Evolutionary conservation across 352 stramenopile species (phyloP).

Genomic region (Pythium rishiriense): DNA sequence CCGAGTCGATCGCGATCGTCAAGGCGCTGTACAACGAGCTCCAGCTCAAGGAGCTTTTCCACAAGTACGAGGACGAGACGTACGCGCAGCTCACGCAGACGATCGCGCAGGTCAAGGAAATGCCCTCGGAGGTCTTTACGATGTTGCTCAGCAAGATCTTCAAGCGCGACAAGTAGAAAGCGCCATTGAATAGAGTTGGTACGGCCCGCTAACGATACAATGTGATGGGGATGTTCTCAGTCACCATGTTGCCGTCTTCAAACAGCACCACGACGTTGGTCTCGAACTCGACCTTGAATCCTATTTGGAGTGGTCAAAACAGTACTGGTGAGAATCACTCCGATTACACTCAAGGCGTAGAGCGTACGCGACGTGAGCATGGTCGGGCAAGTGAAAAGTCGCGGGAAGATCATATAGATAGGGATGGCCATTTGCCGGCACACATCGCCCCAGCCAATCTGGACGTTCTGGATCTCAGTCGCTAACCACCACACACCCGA

Average conservation of each 20-base stretch:
- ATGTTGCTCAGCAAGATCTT: slow-evolving; percentile 96
- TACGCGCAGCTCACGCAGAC: slow-evolving; percentile 81
- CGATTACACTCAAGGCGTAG: not conserved
- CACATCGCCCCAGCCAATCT: slow-evolving; percentile 92
- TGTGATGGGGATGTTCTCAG: slow-evolving; percentile 87
- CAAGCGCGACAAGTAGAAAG: slow-evolving; percentile 93
- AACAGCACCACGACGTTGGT: slow-evolving; percentile 93
- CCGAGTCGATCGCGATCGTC: slow-evolving; percentile 81
- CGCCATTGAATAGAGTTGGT: not conserved
- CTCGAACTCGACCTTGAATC: slow-evolving; percentile 92
- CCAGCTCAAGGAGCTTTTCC: slow-evolving; percentile 86
- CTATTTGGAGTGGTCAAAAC: slow-evolving; percentile 29
- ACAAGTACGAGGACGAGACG: slow-evolving; percentile 93
- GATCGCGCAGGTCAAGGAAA: slow-evolving; percentile 81
- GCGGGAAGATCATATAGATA: slow-evolving; percentile 95
- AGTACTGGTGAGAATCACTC: too few species aligned
- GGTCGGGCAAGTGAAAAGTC: slow-evolving; percentile 92
- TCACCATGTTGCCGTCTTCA: slow-evolving; percentile 91
- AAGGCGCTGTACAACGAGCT: slow-evolving; percentile 95
- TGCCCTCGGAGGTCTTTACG: slow-evolving; percentile 92
- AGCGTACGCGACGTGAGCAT: slow-evolving; percentile 73
- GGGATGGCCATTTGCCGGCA: slow-evolving; percentile 88
- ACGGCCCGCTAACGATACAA: slow-evolving; percentile 59
- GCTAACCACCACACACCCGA: slow-evolving; percentile 35
- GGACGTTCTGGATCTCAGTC: slow-evolving; percentile 94